phyloP scores from a whole-genome alignment of 176 grass and related monocot genomes.

The Aegilops speltoides region DNA sequence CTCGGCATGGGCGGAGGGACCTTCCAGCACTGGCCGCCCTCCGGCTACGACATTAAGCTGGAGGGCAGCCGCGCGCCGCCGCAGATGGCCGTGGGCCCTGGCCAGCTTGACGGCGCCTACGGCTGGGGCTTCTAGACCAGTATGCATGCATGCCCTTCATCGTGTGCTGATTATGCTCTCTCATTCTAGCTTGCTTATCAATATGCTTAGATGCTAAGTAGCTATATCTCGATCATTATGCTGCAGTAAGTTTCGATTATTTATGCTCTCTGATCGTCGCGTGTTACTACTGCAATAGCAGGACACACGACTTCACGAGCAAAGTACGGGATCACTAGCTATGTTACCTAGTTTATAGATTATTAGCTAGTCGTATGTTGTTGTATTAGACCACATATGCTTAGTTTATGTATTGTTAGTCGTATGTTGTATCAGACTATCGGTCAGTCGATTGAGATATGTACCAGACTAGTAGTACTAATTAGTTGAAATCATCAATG shows the following conservation, averaged over 20 bases:
- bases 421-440: background rate
- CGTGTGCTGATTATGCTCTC: background rate
- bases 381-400: background rate
- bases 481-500: background rate
- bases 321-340: background rate
- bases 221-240: background rate
- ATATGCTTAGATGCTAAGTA: background rate
- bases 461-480: background rate
- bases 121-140: constrained; percentile 40
- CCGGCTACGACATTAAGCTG: constrained; percentile 45
- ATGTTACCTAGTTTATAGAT: background rate
- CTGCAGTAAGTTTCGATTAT: background rate
- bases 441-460: background rate
- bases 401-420: background rate
- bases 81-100: constrained; percentile 49
- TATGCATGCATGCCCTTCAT: background rate
- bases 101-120: constrained; percentile 70
- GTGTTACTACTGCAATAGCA: constrained; percentile 6
- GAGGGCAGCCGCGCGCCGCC: constrained; percentile 30
- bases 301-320: background rate
- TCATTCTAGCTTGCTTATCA: background rate
- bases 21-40: constrained; percentile 22
- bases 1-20: background rate
- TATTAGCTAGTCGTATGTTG: background rate
- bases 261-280: background rate